A percentile compares a stretch with the other conserved stretches of the same genome.
Conservation (phyloP, 1,284 basidiomycete genomes). For the Nidula niveotomentosa region DNA sequence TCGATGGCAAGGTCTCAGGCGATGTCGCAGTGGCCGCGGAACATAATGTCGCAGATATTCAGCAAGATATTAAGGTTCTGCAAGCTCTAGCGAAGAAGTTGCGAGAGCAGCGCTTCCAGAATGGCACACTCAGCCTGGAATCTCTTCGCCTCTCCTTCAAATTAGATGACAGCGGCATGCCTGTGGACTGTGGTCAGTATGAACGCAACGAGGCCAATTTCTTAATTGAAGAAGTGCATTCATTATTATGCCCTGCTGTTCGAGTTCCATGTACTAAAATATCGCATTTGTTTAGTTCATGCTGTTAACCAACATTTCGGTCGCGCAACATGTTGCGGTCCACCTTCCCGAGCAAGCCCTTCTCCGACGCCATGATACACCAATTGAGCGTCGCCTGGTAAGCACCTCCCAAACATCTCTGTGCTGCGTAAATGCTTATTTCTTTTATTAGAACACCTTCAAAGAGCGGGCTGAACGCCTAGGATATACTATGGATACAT, state of each 20-base stretch:
- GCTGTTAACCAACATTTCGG: conserved; percentile 87
- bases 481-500: conserved; percentile 81
- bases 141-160: conserved; percentile 77
- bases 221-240: conserved; percentile 83
- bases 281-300: conserved; percentile 69
- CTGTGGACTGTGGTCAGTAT: conserved; percentile 76
- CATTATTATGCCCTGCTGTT: not conserved
- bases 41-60: conserved; percentile 62
- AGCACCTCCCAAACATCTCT: conserved; percentile 18
- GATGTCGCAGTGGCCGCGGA: conserved; percentile 53
- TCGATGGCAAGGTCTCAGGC: conserved; percentile 71
- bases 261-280: conserved; percentile 3
- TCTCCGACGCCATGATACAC: conserved; percentile 90
- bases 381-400: conserved; percentile 87
- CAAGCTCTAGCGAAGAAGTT: conserved; percentile 75
- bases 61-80: conserved; percentile 76
- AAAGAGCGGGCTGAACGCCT: conserved; percentile 79
- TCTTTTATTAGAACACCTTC: conserved; percentile 62
- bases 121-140: conserved; percentile 78
- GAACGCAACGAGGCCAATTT: conserved; percentile 73
- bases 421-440: not conserved
- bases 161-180: conserved; percentile 83
- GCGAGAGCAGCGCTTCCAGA: conserved; percentile 74
- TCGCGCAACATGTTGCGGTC: conserved; percentile 92
- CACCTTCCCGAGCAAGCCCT: conserved; percentile 95